Conservation (phyloP, 1,284 basidiomycete species). For the Naganishia sp. region DNA sequence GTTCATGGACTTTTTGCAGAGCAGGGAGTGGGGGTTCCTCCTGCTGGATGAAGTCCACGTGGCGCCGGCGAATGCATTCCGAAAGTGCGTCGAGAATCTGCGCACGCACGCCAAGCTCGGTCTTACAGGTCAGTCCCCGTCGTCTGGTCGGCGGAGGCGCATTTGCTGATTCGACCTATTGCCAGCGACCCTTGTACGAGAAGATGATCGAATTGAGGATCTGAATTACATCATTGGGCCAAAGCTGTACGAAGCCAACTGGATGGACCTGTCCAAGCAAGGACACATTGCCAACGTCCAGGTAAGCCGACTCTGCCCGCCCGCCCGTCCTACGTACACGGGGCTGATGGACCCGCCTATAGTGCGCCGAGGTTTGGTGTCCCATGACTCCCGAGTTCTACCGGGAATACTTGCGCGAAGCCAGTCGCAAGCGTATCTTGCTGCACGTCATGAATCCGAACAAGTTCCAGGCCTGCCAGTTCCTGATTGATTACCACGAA, state of each 20-base stretch:
- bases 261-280: conserved; percentile 99
- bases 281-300: conserved; percentile 99
- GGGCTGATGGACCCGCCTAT: conserved; percentile 45
- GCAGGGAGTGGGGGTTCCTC: conserved; percentile 94
- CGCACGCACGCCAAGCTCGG: conserved; percentile 97
- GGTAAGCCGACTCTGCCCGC: conserved; percentile 56
- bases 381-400: conserved; percentile 99
- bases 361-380: conserved; percentile 99
- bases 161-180: background rate
- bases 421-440: conserved; percentile 86
- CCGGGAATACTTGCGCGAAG: conserved; percentile 88
- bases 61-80: conserved; percentile 94
- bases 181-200: conserved; percentile 90
- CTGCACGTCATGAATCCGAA: conserved; percentile 99
- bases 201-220: conserved; percentile 99
- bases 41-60: conserved; percentile 96
- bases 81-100: conserved; percentile 91
- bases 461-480: conserved; percentile 99
- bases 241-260: conserved; percentile 99
- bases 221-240: conserved; percentile 99
- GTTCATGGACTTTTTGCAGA: conserved; percentile 97
- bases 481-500: conserved; percentile 98
- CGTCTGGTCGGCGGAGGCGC: background rate
- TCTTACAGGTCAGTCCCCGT: conserved; percentile 67
- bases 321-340: too few species aligned